These are phyloP conservation scores for Coemansia sp. DNA, from an alignment of 192 early-diverging fungal genomes.

Conservation along the genomic window DNA sequence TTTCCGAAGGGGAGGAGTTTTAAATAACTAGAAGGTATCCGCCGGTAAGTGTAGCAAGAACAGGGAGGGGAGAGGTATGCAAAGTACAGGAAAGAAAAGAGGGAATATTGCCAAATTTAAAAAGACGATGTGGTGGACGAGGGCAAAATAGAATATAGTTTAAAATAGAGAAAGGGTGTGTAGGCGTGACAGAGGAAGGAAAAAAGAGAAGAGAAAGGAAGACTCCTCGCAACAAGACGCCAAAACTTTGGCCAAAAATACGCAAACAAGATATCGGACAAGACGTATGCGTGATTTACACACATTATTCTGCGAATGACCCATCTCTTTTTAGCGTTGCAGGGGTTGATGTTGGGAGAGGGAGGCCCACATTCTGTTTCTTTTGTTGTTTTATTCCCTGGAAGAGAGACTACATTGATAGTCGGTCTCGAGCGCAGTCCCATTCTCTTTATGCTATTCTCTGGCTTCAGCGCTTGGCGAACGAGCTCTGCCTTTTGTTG, in stretches of 20 bases:
- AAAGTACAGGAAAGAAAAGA: conserved; percentile 6
- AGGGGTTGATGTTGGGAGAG: too few species aligned
- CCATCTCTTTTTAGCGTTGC: background rate
- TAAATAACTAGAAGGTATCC: background rate
- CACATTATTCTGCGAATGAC: too few species aligned
- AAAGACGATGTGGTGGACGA: conserved; percentile 16
- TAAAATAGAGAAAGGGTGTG: conserved; percentile 4
- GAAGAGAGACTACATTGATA: too few species aligned
- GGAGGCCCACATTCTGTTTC: too few species aligned
- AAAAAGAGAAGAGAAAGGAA: background rate
- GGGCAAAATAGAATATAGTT: conserved; percentile 8
- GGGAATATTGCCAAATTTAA: conserved; percentile 7
- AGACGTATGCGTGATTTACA: background rate
- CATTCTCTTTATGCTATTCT: background rate
- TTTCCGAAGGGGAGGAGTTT: conserved; percentile 12
- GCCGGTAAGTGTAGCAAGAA: conserved; percentile 1
- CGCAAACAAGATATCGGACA: background rate
- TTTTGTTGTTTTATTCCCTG: too few species aligned
- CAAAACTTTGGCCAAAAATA: background rate
- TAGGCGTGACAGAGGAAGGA: conserved; percentile 8
- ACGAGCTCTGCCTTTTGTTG: background rate
- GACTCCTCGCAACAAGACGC: background rate
- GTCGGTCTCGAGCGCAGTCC: too few species aligned
- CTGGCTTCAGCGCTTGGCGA: background rate
- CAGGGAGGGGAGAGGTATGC: background rate